Percentiles rank a stretch among this genome's conserved stretches.
Conservation (phyloP, 2,329 filamentous ascomycete species). For the Verticillium nonalfalfae region DNA sequence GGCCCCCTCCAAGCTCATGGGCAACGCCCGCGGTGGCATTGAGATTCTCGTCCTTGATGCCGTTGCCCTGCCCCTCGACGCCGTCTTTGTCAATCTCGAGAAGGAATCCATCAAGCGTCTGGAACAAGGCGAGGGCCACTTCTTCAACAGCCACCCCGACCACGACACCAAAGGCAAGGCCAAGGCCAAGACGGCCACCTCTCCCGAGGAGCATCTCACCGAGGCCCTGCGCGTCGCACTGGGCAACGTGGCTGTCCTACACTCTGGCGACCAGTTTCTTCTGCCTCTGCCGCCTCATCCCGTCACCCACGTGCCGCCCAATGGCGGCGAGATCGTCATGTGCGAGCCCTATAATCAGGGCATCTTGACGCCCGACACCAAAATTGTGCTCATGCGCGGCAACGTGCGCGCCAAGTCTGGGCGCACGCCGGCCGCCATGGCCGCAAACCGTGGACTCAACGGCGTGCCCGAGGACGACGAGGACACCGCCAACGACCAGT, state of each 20-base stretch:
- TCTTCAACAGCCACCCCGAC: constrained; percentile 58
- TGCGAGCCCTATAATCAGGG: constrained; percentile 94
- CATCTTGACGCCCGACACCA: constrained; percentile 67
- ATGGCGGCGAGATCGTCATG: constrained; percentile 81
- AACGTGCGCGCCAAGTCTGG: constrained; percentile 49
- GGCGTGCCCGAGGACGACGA: constrained; percentile 60
- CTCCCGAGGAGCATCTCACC: constrained; percentile 52
- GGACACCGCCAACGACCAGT: constrained; percentile 83
- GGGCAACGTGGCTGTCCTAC: constrained; percentile 66
- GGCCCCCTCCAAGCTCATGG: constrained; percentile 68
- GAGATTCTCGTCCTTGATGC: constrained; percentile 82
- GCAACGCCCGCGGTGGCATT: constrained; percentile 68
- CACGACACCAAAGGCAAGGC: constrained; percentile 22
- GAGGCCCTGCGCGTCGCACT: constrained; percentile 69
- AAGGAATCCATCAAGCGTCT: constrained; percentile 71
- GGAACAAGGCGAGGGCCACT: constrained; percentile 77
- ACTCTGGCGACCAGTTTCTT: constrained; percentile 72
- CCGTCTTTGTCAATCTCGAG: constrained; percentile 81
- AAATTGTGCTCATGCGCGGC: constrained; percentile 71
- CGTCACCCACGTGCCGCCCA: constrained; percentile 76
- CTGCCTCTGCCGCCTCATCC: constrained; percentile 78
- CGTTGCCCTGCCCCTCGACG: constrained; percentile 71
- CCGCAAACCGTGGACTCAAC: constrained; percentile 47
- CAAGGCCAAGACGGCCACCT: constrained; percentile 21
- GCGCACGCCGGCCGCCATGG: constrained; percentile 31